phyloP scores from a whole-genome alignment of 2,329 filamentous ascomycete species.

The Paecilomyces fulvus region DNA sequence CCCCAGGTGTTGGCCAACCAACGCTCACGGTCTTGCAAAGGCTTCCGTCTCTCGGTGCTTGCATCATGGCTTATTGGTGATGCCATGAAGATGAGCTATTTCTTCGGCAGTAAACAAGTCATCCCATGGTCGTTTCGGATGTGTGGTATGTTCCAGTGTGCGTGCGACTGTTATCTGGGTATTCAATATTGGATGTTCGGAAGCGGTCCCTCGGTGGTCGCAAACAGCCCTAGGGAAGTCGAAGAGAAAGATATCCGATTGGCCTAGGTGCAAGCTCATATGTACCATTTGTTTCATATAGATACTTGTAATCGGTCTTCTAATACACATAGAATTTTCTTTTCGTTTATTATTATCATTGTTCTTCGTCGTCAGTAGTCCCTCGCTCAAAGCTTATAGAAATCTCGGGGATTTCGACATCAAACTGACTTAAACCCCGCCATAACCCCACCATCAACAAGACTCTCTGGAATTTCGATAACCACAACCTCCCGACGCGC shows the following conservation, averaged over 20 bases:
- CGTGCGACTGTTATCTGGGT: conserved; percentile 40
- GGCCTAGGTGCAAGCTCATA: conserved; percentile 14
- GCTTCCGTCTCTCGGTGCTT: conserved; percentile 41
- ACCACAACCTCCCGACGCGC: not conserved
- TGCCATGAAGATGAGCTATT: conserved; percentile 43
- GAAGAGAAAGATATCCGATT: conserved; percentile 33
- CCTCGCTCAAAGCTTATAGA: not conserved
- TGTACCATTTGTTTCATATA: not conserved
- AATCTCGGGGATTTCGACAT: not conserved
- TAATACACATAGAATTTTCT: not conserved
- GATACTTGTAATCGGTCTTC: not conserved
- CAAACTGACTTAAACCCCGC: not conserved
- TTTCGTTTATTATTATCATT: not conserved
- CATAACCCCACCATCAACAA: conserved; percentile 1
- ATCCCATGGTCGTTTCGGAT: conserved; percentile 42
- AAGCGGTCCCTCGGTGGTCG: conserved; percentile 15
- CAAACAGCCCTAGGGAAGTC: conserved; percentile 14
- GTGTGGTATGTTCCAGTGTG: conserved; percentile 42
- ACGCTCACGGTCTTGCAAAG: conserved; percentile 39
- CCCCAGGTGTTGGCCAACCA: conserved; percentile 43
- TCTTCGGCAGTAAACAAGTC: conserved; percentile 35
- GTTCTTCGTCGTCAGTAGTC: not conserved
- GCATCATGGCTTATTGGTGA: conserved; percentile 42
- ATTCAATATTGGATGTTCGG: conserved; percentile 41
- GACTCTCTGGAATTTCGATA: not conserved